These are phyloP conservation scores for Rickenella mellea DNA, from an alignment of 768 basidiomycete species.

Conservation along the genomic window DNA sequence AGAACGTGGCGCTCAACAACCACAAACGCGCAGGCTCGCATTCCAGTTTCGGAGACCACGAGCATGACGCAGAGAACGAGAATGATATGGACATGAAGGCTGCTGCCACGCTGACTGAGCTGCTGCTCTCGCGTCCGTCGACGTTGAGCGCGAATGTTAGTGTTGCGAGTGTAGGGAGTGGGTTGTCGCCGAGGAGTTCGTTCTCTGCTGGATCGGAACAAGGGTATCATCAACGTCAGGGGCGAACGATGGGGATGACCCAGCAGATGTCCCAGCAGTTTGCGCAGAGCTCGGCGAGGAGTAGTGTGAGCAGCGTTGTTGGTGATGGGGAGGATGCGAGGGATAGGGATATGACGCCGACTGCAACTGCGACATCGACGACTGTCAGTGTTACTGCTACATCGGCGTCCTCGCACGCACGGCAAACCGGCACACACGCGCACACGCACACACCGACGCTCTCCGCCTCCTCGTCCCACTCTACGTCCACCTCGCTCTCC, in stretches of 20 bases:
- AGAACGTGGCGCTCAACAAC: slow-evolving; percentile 27
- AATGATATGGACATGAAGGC: slow-evolving; percentile 58
- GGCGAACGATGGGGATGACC: slow-evolving; percentile 62
- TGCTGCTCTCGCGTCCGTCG: slow-evolving; percentile 50
- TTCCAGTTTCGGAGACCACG: slow-evolving; percentile 31
- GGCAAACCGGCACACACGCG: slow-evolving; percentile 6
- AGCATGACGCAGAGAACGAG: slow-evolving; percentile 23
- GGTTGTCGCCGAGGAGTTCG: slow-evolving; percentile 63
- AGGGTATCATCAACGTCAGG: slow-evolving; percentile 50
- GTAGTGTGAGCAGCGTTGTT: slow-evolving; percentile 18
- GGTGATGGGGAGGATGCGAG: not conserved
- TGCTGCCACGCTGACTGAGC: slow-evolving; percentile 67
- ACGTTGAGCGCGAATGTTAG: slow-evolving; percentile 47
- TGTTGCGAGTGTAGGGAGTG: slow-evolving; percentile 28
- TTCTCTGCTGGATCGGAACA: slow-evolving; percentile 59
- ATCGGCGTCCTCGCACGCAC: not conserved
- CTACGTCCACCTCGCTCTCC: slow-evolving; percentile 12
- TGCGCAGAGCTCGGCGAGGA: slow-evolving; percentile 29
- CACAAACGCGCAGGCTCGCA: slow-evolving; percentile 33
- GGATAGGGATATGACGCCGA: not conserved
- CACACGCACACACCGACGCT: not conserved
- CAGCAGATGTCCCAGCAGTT: slow-evolving; percentile 37
- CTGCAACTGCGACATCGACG: not conserved
- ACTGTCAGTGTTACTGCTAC: not conserved
- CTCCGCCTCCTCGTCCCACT: not conserved